Conservation (phyloP, 257 asterid genomes). For the Solanum tarapatanum region DNA sequence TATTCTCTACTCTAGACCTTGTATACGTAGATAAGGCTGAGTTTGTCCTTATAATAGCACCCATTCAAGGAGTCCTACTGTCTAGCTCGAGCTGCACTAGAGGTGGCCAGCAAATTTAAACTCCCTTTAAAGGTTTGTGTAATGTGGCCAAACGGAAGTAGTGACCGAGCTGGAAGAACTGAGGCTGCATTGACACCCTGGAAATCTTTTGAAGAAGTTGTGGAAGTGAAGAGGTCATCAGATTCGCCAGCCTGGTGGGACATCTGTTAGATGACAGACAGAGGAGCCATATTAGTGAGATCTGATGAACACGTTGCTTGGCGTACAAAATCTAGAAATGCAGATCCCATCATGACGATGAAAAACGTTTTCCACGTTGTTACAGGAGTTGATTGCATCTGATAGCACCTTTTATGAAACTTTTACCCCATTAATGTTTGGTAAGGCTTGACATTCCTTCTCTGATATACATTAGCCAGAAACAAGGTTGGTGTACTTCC, state of each 20-base stretch:
- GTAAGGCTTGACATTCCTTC: background rate
- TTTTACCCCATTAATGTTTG: background rate
- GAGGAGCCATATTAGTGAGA: slow-evolving; percentile 81
- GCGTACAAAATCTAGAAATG: slow-evolving; percentile 32
- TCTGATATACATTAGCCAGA: background rate
- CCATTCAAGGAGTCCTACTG: slow-evolving; percentile 44
- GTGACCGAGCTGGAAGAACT: slow-evolving; percentile 19
- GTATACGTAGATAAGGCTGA: slow-evolving; percentile 42
- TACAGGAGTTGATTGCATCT: slow-evolving; percentile 17
- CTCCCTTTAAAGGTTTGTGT: slow-evolving; percentile 53
- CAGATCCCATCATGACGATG: slow-evolving; percentile 31
- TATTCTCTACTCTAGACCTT: slow-evolving; percentile 68
- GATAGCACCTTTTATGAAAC: background rate
- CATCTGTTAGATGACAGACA: slow-evolving; percentile 51
- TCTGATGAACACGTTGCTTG: slow-evolving; percentile 94
- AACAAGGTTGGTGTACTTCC: background rate
- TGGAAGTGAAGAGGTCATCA: slow-evolving; percentile 28
- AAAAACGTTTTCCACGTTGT: slow-evolving; percentile 35
- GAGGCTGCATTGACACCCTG: slow-evolving; percentile 40
- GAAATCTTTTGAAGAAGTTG: slow-evolving; percentile 46
- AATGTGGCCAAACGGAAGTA: slow-evolving; percentile 41
- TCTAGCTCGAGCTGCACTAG: slow-evolving; percentile 57
- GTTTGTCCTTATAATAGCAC: slow-evolving; percentile 74
- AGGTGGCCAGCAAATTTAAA: slow-evolving; percentile 45
- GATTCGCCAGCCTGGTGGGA: slow-evolving; percentile 75